Evolutionary conservation across 2,329 filamentous ascomycete species (phyloP).

Genomic region (Leptographium lundbergii): DNA sequence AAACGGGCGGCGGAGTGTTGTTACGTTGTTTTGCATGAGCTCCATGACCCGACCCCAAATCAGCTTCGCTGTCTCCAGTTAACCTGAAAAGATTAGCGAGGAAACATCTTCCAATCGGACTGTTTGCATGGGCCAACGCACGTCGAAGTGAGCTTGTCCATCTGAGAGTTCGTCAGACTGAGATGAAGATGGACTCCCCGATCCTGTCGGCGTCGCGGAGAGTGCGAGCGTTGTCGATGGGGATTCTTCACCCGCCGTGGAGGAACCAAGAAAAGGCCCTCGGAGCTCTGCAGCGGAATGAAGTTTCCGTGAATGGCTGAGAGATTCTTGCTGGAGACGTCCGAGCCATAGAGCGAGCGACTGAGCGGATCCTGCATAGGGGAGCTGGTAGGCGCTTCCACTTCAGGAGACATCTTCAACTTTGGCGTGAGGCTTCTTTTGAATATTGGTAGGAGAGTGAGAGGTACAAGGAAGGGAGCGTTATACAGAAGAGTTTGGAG

Average conservation of each 20-base stretch:
- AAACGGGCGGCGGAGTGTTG: neutral
- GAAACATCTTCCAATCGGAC: too few relatives aligned
- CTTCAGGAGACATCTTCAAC: neutral
- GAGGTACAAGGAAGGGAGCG: too few relatives aligned
- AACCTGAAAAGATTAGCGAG: neutral
- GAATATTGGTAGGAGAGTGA: too few relatives aligned
- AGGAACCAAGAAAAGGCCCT: constrained; percentile 20
- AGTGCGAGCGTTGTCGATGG: constrained; percentile 17
- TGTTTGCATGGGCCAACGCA: constrained; percentile 15
- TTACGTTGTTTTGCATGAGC: neutral
- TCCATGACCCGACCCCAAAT: neutral
- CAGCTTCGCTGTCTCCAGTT: neutral
- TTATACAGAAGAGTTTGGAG: too few relatives aligned
- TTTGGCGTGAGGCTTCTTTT: neutral
- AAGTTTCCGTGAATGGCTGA: constrained; percentile 23
- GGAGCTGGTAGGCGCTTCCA: neutral
- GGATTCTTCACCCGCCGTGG: constrained; percentile 8
- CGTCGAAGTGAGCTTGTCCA: constrained; percentile 34
- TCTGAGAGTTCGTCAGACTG: constrained; percentile 34
- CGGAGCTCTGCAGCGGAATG: constrained; percentile 20
- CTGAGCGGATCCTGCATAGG: neutral
- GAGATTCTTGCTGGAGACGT: neutral
- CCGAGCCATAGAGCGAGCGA: neutral
- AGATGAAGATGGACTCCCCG: constrained; percentile 33
- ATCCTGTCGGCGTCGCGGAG: constrained; percentile 21